A percentile compares a stretch with the other conserved stretches of the same genome.
These are phyloP conservation scores for Sporobolomyces phaffii DNA, from an alignment of 768 basidiomycete species.

Conservation along the genomic window DNA sequence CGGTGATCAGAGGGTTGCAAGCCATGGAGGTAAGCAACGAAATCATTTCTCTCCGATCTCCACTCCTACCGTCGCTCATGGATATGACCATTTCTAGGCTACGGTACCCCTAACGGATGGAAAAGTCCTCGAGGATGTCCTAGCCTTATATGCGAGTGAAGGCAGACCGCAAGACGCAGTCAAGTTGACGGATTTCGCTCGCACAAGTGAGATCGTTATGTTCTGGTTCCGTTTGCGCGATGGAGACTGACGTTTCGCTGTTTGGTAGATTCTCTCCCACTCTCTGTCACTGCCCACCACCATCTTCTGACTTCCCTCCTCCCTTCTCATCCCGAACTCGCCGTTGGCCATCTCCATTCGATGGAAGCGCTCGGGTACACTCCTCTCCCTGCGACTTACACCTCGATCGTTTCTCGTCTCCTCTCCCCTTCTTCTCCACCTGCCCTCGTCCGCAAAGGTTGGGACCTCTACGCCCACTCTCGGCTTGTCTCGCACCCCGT, in stretches of 20 bases:
- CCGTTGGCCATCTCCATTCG: conserved; percentile 62
- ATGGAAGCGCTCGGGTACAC: conserved; percentile 63
- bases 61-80: no score
- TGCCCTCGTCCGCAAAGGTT: conserved; percentile 60
- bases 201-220: conserved; percentile 50
- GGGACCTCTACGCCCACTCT: conserved; percentile 94
- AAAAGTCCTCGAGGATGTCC: conserved; percentile 51
- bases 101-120: conserved; percentile 51
- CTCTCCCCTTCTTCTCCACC: conserved; percentile 51
- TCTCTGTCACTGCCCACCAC: conserved; percentile 56
- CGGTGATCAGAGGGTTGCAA: conserved; percentile 54
- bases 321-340: conserved; percentile 56
- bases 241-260: conserved; percentile 11
- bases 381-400: conserved; percentile 70
- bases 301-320: conserved; percentile 56
- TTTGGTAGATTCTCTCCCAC: conserved; percentile 32
- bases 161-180: conserved; percentile 55
- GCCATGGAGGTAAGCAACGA: conserved; percentile 52
- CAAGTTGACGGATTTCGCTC: conserved; percentile 49
- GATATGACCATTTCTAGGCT: no score
- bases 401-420: conserved; percentile 54
- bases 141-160: conserved; percentile 53
- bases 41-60: no score
- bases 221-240: conserved; percentile 1
- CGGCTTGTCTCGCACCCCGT: conserved; percentile 84